Base-by-base conservation (phyloP, 352 stramenopile species). In the Phytophthora kernoviae region DNA sequence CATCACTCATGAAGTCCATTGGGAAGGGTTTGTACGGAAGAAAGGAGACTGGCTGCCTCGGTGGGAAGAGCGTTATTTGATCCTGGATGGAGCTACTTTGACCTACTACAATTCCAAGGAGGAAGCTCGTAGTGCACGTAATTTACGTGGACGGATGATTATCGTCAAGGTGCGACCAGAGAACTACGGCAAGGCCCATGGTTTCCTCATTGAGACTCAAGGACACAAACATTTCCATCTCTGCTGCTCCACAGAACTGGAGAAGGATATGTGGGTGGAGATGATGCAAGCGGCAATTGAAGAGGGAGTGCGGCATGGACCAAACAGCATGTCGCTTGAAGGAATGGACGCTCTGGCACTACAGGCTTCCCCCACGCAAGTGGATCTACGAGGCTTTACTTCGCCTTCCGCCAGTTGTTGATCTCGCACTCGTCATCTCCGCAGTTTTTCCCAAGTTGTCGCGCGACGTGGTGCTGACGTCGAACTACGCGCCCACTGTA, bases 221-320 rank as follows among this genome's bases (percentile, higher is more conserved):
- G 82, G 85, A 18, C 87, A 96, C 75, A 96, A 96, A 59, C 79
- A 88, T 49, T 96, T 96, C 60, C 87, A 96, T 51, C 52, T 96
- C 32, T 96, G 87, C 66, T 96, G 87, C 62, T 62, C 85, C 6
- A 94, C 85, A 7, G 87, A 94, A 57, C 63, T 96, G 22, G 87
- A 96, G 64, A 96, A 96, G 51, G 87, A 96, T 50, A 96, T 94
- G 87, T 96, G 87, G 87, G 79, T 96, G 47, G 87, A 96, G 63
- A 96, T 96, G 87, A 96, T 96, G 87, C 84, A 93, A 56, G 85
- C 87, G 8, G 87, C 87, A 10, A 91, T 96, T 62, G 87, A 94
- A 41, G 85, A 94, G 20, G 65, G 69, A 7, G 44, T 68, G 18
- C 47, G 54, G 27, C 59, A 70, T 22, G 36, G 27, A 22, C 46